These are phyloP conservation scores for Galeopsis tetrahit DNA, from an alignment of 257 asterid genomes.

Conservation along the genomic window DNA sequence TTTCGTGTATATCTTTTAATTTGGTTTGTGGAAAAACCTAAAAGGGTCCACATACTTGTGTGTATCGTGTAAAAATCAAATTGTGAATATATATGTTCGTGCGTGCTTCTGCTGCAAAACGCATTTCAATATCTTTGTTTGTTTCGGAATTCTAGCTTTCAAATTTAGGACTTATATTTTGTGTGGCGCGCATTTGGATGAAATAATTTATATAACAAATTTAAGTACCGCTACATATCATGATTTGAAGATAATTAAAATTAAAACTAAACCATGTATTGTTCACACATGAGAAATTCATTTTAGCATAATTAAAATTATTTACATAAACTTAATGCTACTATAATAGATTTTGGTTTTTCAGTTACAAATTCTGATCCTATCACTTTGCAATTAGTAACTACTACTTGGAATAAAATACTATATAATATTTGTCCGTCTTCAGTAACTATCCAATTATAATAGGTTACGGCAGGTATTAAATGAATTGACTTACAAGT, in stretches of 20 bases:
- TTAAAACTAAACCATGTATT: neutral
- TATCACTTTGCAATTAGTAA: neutral
- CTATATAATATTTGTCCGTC: neutral
- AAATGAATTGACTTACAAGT: neutral
- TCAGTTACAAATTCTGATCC: neutral
- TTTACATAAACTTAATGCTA: neutral
- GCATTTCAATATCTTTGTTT: too few species aligned
- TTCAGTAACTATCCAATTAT: neutral
- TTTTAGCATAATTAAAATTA: neutral
- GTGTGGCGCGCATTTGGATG: neutral
- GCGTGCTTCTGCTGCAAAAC: neutral
- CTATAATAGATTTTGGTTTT: neutral
- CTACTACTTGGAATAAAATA: conserved; percentile 1
- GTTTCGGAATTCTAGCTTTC: too few species aligned
- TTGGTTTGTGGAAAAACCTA: conserved; percentile 44
- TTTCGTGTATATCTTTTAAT: neutral
- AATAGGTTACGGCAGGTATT: neutral
- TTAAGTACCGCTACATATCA: neutral
- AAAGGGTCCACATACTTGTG: conserved; percentile 30
- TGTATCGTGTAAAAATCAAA: conserved; percentile 10
- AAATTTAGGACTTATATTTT: too few species aligned
- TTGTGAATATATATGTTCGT: conserved; percentile 19
- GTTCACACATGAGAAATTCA: neutral
- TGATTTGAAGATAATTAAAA: neutral
- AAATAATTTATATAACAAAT: neutral